Evolutionary conservation across 306 rosid genomes (phyloP).

Genomic region (Vachellia collinsii): DNA sequence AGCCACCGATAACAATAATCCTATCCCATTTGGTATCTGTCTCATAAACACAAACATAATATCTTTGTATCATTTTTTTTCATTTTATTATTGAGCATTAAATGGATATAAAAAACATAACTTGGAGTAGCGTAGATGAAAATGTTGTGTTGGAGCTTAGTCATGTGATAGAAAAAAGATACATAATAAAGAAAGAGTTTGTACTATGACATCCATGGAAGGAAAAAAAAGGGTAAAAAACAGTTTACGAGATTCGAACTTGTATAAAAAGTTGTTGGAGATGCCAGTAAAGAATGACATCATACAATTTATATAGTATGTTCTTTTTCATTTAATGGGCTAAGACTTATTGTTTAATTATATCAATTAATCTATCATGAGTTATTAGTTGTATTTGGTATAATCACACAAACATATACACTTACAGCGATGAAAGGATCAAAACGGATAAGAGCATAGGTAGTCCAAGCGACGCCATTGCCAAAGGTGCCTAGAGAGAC

Average conservation of each 20-base stretch:
- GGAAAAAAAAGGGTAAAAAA: too few relatives aligned
- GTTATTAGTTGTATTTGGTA: not conserved
- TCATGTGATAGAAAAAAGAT: too few relatives aligned
- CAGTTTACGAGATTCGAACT: too few relatives aligned
- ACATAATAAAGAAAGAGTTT: too few relatives aligned
- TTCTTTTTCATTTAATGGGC: too few relatives aligned
- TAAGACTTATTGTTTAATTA: too few relatives aligned
- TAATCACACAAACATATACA: not conserved
- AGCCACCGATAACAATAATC: slow-evolving; percentile 53
- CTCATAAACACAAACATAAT: not conserved
- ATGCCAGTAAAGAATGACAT: too few relatives aligned
- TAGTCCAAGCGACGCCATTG: slow-evolving; percentile 79
- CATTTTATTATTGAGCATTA: not conserved
- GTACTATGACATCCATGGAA: too few relatives aligned
- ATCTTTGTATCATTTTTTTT: not conserved
- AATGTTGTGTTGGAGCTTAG: not conserved
- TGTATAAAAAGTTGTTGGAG: too few relatives aligned
- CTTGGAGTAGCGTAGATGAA: not conserved
- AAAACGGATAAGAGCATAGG: slow-evolving; percentile 75
- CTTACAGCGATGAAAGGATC: slow-evolving; percentile 69
- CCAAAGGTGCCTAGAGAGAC: slow-evolving; percentile 72
- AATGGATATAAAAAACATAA: too few relatives aligned
- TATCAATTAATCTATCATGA: not conserved
- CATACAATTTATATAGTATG: too few relatives aligned
- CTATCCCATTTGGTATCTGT: slow-evolving; percentile 91